Conservation (phyloP, 129 eudicot genomes). For the Flaveria robusta region DNA sequence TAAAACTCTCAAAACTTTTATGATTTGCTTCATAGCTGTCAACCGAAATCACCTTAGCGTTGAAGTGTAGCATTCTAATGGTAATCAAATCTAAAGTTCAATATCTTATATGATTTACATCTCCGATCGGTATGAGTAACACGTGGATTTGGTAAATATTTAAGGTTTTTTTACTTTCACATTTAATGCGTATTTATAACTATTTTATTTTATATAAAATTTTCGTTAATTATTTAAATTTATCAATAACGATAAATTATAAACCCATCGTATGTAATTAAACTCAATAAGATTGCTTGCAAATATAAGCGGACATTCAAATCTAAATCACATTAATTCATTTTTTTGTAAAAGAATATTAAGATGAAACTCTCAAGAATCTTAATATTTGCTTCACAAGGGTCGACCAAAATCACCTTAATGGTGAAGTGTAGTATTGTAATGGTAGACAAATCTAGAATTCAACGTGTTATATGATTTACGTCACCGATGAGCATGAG, state of each 20-base stretch:
- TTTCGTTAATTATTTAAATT: too few relatives aligned
- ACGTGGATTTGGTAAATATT: slow-evolving; percentile 1
- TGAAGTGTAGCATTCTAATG: background rate
- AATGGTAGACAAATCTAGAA: background rate
- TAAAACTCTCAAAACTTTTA: background rate
- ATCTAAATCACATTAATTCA: background rate
- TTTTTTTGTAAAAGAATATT: background rate
- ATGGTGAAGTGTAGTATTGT: background rate
- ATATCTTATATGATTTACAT: background rate
- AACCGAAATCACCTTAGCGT: background rate
- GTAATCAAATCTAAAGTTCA: background rate
- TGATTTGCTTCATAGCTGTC: background rate
- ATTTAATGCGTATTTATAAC: too few relatives aligned
- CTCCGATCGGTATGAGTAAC: background rate
- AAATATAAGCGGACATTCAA: too few relatives aligned
- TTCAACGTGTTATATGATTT: too few relatives aligned
- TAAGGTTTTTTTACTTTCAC: background rate
- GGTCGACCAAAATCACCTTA: background rate
- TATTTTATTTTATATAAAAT: too few relatives aligned
- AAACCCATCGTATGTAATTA: too few relatives aligned
- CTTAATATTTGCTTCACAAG: background rate
- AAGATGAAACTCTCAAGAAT: background rate
- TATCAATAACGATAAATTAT: background rate
- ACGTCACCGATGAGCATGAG: background rate
- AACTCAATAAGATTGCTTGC: too few relatives aligned